Evolutionary conservation across 805 yeast genomes (phyloP).

Genomic region (Yamadazyma nakazawae): DNA sequence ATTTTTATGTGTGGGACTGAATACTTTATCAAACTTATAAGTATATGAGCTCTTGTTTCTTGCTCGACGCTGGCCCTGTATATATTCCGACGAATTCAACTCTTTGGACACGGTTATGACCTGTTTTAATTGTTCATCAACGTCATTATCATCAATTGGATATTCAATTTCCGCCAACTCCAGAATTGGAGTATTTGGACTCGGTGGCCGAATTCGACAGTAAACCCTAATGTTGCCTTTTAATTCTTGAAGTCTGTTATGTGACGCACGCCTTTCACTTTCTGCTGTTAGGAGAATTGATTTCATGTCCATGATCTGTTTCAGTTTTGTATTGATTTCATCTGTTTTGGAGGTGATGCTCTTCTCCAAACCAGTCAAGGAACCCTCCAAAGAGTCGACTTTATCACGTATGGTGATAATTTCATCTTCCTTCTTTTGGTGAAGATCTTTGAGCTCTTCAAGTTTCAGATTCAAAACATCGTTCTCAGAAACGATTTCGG

Average conservation of each 20-base stretch:
- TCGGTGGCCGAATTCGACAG: constrained; percentile 73
- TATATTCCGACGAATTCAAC: constrained; percentile 5
- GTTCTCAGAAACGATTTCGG: constrained; percentile 24
- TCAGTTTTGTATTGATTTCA: constrained; percentile 3
- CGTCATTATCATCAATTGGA: constrained; percentile 19
- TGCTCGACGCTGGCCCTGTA: constrained; percentile 1
- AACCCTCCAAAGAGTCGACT: constrained; percentile 4
- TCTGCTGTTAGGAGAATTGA: constrained; percentile 49
- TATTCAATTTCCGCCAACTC: constrained; percentile 9
- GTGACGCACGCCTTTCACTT: constrained; percentile 56
- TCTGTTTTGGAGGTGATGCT: constrained; percentile 9
- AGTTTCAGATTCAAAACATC: not conserved
- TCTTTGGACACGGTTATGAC: constrained; percentile 27
- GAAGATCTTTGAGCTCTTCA: not conserved
- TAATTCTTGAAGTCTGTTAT: constrained; percentile 74
- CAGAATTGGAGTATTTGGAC: not conserved
- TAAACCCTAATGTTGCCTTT: constrained; percentile 92
- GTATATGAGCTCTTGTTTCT: constrained; percentile 15
- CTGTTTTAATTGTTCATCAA: constrained; percentile 35
- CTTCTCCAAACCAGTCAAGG: constrained; percentile 47
- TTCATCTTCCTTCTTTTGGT: constrained; percentile 5
- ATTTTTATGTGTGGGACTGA: constrained; percentile 53
- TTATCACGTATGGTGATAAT: constrained; percentile 2
- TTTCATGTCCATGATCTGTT: constrained; percentile 17
- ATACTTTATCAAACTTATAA: constrained; percentile 79